Conservation (phyloP, 768 basidiomycete genomes). For the Lactarius hengduanensis region DNA sequence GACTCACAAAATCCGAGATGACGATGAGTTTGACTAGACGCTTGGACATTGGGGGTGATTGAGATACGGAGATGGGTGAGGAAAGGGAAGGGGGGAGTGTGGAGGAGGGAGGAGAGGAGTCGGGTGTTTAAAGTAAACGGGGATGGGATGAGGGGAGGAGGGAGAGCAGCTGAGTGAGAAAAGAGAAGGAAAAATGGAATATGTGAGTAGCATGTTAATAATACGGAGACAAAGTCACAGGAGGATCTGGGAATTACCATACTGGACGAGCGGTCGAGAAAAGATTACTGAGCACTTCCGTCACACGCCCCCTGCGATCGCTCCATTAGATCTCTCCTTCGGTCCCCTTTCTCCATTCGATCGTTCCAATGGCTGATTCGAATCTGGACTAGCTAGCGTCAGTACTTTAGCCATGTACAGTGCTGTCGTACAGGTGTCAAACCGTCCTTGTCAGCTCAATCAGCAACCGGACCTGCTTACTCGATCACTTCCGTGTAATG, state of each 20-base stretch:
- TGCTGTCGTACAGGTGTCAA: too few relatives aligned
- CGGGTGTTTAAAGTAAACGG: not conserved
- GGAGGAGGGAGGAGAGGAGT: not conserved
- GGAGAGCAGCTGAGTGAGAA: slow-evolving; percentile 20
- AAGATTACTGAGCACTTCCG: slow-evolving; percentile 27
- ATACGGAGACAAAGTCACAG: slow-evolving; percentile 14
- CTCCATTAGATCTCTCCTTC: slow-evolving; percentile 16
- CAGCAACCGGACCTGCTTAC: not conserved
- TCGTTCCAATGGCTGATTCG: not conserved
- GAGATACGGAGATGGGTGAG: not conserved
- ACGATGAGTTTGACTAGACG: slow-evolving; percentile 28
- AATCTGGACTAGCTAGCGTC: not conserved
- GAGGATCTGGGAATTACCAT: slow-evolving; percentile 26
- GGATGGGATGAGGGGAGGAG: slow-evolving; percentile 6
- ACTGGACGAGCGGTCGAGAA: slow-evolving; percentile 12
- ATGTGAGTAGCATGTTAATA: slow-evolving; percentile 25
- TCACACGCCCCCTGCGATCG: slow-evolving; percentile 26
- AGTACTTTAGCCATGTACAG: too few relatives aligned
- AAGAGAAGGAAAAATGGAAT: slow-evolving; percentile 9
- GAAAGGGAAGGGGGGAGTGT: not conserved
- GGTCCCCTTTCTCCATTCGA: not conserved
- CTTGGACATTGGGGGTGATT: slow-evolving; percentile 23
- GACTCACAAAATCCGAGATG: slow-evolving; percentile 39
- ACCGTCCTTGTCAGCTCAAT: not conserved
- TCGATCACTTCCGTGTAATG: not conserved